A percentile compares a stretch with the other conserved stretches of the same genome.
Conservation (phyloP, 2,329 filamentous ascomycete genomes). For the Talaromyces albobiverticillius region DNA sequence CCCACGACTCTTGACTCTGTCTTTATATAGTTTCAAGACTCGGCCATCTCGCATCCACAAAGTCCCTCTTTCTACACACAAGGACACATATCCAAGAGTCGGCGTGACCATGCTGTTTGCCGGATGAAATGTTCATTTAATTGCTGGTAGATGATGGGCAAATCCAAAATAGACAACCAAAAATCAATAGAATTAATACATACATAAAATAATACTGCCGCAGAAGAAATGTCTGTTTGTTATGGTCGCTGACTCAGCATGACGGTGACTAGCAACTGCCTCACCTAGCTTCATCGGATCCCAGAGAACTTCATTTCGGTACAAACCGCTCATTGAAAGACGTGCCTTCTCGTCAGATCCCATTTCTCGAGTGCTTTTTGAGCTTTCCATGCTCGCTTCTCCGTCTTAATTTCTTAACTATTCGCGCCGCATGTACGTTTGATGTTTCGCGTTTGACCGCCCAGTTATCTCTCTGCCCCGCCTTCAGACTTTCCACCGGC, state of each 20-base stretch:
- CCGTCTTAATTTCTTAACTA: background rate
- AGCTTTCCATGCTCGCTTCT: background rate
- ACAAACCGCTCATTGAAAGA: background rate
- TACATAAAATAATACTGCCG: no score
- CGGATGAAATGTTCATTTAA: no score
- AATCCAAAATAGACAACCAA: no score
- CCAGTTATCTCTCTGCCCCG: constrained; percentile 16
- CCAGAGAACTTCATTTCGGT: background rate
- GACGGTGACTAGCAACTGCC: constrained; percentile 8
- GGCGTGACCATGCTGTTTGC: no score
- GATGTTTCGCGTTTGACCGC: constrained; percentile 15
- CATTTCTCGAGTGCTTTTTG: background rate
- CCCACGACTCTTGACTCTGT: no score
- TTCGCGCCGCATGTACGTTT: background rate
- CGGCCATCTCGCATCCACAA: no score
- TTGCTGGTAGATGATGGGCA: no score
- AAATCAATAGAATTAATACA: no score
- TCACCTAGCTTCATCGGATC: constrained; percentile 1
- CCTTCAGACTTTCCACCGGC: constrained; percentile 14
- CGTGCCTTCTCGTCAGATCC: background rate
- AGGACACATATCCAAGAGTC: no score
- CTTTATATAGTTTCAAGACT: no score
- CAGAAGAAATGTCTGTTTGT: no score
- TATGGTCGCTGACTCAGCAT: constrained; percentile 16
- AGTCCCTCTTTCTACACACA: no score